Percentiles rank a stretch among this genome's conserved stretches.
These are phyloP conservation scores for Phaeosphaeriaceae sp. DNA, from an alignment of 2,329 filamentous ascomycete species.

Conservation along the genomic window DNA sequence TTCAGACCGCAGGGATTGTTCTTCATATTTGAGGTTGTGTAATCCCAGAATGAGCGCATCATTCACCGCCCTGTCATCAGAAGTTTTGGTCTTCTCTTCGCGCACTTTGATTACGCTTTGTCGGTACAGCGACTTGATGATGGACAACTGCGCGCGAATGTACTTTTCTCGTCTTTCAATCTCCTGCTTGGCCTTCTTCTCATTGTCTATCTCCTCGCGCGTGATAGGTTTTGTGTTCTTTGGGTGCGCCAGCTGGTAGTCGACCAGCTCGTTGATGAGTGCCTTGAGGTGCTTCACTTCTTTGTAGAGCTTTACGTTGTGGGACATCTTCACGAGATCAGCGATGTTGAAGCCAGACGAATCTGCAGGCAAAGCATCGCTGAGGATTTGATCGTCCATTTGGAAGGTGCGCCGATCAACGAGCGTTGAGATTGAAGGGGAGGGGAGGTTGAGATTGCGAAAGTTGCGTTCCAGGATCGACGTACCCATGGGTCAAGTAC, in stretches of 20 bases:
- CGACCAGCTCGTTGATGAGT: slow-evolving; percentile 39
- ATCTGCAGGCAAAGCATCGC: slow-evolving; percentile 18
- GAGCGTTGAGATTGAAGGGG: too few species aligned
- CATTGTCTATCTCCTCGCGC: slow-evolving; percentile 30
- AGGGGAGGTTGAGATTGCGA: too few species aligned
- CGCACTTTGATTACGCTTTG: slow-evolving; percentile 80
- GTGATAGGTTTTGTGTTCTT: slow-evolving; percentile 21
- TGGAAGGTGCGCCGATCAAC: too few species aligned
- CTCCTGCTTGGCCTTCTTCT: slow-evolving; percentile 31
- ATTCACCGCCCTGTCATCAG: slow-evolving; percentile 87
- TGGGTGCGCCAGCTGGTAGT: slow-evolving; percentile 40
- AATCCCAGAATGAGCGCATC: slow-evolving; percentile 90
- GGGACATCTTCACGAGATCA: slow-evolving; percentile 36
- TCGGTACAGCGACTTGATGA: slow-evolving; percentile 76
- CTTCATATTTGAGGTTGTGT: slow-evolving; percentile 96
- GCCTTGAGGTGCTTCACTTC: slow-evolving; percentile 42
- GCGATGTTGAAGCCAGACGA: slow-evolving; percentile 29
- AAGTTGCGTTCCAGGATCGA: too few species aligned
- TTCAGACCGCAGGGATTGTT: slow-evolving; percentile 86
- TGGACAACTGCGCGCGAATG: slow-evolving; percentile 69
- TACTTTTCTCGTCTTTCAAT: slow-evolving; percentile 66
- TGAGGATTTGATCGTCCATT: slow-evolving; percentile 3
- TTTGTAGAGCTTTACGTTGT: slow-evolving; percentile 38
- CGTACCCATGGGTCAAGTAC: too few species aligned
- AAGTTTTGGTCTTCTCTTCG: slow-evolving; percentile 83